A percentile compares a stretch with the other conserved stretches of the same genome.
phyloP scores from a whole-genome alignment of 495 filamentous ascomycete species.

The Talaromyces adpressus region DNA sequence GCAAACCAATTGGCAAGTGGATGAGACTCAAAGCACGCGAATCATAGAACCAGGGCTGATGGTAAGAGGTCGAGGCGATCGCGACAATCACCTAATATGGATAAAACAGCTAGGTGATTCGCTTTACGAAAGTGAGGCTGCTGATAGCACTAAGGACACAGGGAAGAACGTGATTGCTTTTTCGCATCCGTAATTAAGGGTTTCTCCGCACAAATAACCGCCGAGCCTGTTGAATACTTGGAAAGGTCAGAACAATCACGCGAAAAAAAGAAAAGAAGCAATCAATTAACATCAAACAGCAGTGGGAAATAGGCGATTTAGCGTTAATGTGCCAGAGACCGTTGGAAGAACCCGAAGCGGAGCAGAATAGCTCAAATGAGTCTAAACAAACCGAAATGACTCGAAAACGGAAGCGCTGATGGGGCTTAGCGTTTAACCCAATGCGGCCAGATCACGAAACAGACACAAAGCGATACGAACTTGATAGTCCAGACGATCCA shows the following conservation, averaged over 20 bases:
- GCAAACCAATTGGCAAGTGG: background rate
- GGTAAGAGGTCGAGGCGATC: background rate
- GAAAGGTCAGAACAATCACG: background rate
- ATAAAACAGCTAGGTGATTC: background rate
- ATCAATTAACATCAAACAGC: background rate
- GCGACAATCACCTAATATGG: background rate
- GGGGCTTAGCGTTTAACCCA: conserved; percentile 2
- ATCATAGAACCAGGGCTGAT: background rate
- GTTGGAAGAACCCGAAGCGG: background rate
- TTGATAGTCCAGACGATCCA: background rate
- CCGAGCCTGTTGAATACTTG: background rate
- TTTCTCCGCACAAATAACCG: background rate
- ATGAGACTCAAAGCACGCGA: background rate
- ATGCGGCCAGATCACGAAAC: background rate
- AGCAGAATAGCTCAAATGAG: background rate
- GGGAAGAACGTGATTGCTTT: conserved; percentile 5
- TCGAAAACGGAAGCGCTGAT: conserved; percentile 1
- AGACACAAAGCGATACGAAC: background rate
- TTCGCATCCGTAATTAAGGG: background rate
- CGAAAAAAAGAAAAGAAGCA: background rate
- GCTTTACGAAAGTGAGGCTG: conserved; percentile 4
- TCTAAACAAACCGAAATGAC: background rate
- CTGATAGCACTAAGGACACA: conserved; percentile 1
- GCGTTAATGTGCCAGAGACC: background rate
- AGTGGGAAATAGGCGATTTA: background rate